Conservation (phyloP, 2,329 filamentous ascomycete genomes). For the Colletotrichum caudatum region DNA sequence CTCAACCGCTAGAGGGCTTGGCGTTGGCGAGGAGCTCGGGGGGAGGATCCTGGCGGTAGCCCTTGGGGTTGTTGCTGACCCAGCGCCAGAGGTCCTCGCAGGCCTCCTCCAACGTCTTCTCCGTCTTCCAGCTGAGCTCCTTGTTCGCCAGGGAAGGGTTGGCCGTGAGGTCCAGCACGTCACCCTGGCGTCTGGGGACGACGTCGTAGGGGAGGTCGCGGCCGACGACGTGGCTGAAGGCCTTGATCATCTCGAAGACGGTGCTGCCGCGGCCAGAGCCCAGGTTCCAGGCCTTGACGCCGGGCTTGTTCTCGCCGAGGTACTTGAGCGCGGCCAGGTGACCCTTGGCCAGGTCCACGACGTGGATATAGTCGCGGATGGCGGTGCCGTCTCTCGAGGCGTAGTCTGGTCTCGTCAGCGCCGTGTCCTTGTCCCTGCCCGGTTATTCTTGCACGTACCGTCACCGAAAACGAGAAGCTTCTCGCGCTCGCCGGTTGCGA, state of each 20-base stretch:
- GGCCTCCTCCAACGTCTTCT: conserved; percentile 90
- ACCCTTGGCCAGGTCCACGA: conserved; percentile 87
- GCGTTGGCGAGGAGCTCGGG: conserved; percentile 78
- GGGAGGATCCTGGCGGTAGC: conserved; percentile 93
- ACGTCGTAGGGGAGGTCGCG: conserved; percentile 89
- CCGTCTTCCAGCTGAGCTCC: conserved; percentile 93
- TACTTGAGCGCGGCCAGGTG: conserved; percentile 92
- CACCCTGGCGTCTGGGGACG: conserved; percentile 82
- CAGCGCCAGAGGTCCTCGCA: conserved; percentile 96
- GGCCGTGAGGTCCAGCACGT: conserved; percentile 94
- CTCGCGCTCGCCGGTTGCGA: conserved; percentile 93
- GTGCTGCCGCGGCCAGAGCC: conserved; percentile 95
- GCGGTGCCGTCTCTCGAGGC: conserved; percentile 89
- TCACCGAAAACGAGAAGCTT: conserved; percentile 96
- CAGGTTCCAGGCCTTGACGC: conserved; percentile 95
- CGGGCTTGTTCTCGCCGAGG: conserved; percentile 84
- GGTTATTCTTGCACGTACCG: conserved; percentile 64
- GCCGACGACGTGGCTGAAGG: conserved; percentile 89
- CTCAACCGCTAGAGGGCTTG: conserved; percentile 52
- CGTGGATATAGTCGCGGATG: conserved; percentile 98
- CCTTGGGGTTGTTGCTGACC: conserved; percentile 96
- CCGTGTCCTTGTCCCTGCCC: neutral
- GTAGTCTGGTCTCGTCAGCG: conserved; percentile 75
- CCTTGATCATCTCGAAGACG: conserved; percentile 97
- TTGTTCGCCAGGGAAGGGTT: conserved; percentile 88